phyloP scores from a whole-genome alignment of 805 yeast species.

The Sugiyamaella floridensis region DNA sequence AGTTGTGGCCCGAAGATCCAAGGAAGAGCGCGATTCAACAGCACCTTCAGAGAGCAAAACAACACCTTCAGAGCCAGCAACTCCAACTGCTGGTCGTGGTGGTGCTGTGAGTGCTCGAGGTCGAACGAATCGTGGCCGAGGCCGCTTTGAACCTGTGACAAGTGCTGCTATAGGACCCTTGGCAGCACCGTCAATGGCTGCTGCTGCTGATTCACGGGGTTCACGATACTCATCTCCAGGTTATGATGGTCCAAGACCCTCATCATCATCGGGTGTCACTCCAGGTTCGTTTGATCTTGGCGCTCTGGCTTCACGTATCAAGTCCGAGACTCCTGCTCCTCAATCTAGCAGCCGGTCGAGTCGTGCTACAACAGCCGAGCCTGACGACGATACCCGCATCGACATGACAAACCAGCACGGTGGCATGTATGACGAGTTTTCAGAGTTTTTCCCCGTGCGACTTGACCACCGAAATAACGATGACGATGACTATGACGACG shows the following conservation, averaged over 20 bases:
- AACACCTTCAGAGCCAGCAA: constrained; percentile 26
- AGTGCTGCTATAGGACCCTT: constrained; percentile 32
- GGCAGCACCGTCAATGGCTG: constrained; percentile 25
- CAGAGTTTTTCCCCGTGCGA: constrained; percentile 23
- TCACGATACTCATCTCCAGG: constrained; percentile 6
- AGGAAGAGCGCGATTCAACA: constrained; percentile 74
- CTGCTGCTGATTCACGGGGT: constrained; percentile 17
- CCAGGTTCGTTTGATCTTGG: constrained; percentile 3
- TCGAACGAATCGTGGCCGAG: constrained; percentile 13
- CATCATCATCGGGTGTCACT: not conserved
- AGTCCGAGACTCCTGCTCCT: constrained; percentile 18
- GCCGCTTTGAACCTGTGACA: constrained; percentile 21
- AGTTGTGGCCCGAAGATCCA: constrained; percentile 72
- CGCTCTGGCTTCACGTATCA: constrained; percentile 10
- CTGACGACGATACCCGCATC: constrained; percentile 12
- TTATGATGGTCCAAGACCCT: not conserved
- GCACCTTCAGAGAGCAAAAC: constrained; percentile 48
- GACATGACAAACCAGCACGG: constrained; percentile 15
- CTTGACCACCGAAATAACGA: constrained; percentile 15
- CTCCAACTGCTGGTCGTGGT: constrained; percentile 9
- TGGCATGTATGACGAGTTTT: constrained; percentile 13
- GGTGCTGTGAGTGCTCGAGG: constrained; percentile 17
- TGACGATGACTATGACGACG: constrained; percentile 6
- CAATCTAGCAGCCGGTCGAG: constrained; percentile 9
- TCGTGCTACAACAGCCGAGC: constrained; percentile 9